Percentiles rank a stretch among this genome's conserved stretches.
Conservation (phyloP, 1,139 yeast genomes). For the Taphrina pruni region DNA sequence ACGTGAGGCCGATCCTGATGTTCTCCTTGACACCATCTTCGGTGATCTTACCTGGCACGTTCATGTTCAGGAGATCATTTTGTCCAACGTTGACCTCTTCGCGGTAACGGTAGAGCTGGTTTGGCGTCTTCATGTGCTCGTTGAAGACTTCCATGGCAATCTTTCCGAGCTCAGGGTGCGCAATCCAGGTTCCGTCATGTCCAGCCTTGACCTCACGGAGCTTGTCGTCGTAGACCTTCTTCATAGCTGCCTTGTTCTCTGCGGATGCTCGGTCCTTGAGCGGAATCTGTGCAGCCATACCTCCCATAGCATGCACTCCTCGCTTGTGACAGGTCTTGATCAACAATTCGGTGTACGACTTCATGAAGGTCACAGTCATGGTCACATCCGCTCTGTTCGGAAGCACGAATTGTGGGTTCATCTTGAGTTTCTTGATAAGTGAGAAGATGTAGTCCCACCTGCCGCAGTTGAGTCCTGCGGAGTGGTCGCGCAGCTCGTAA, state of each 20-base stretch:
- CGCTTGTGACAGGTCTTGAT: constrained; percentile 75
- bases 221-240: constrained; percentile 73
- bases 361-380: constrained; percentile 78
- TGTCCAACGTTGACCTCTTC: constrained; percentile 61
- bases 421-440: constrained; percentile 69
- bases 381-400: constrained; percentile 79
- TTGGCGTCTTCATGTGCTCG: constrained; percentile 83
- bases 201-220: constrained; percentile 76
- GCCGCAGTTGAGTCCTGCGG: constrained; percentile 79
- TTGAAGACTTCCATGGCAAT: constrained; percentile 78
- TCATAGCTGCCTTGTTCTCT: constrained; percentile 66
- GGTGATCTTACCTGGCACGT: constrained; percentile 69
- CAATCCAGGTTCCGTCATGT: constrained; percentile 84
- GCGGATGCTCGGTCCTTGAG: constrained; percentile 62
- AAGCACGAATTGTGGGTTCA: constrained; percentile 65
- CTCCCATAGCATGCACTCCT: constrained; percentile 81
- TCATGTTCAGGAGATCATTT: constrained; percentile 72
- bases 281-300: constrained; percentile 86
- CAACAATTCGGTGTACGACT: constrained; percentile 68
- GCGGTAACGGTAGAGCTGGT: constrained; percentile 69
- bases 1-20: constrained; percentile 72
- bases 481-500: constrained; percentile 74
- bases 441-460: constrained; percentile 84
- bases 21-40: constrained; percentile 76
- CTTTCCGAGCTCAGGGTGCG: constrained; percentile 78